These are phyloP conservation scores for Xylaria sp. DNA, from an alignment of 2,329 filamentous ascomycete genomes.

Conservation along the genomic window DNA sequence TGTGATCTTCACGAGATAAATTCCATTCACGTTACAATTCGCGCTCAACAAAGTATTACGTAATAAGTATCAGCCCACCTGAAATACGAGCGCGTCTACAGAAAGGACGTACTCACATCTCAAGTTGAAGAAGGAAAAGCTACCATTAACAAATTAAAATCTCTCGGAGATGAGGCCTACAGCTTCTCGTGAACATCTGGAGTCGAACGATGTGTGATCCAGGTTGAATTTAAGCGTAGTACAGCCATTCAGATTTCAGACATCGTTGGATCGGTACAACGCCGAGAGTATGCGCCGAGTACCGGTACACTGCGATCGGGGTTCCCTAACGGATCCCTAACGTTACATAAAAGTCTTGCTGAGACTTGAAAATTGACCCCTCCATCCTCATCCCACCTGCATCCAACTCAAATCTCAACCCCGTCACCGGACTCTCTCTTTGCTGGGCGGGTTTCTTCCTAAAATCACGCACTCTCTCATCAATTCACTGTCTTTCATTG, in stretches of 20 bases:
- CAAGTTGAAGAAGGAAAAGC: too few relatives aligned
- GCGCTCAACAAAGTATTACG: too few relatives aligned
- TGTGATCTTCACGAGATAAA: too few relatives aligned
- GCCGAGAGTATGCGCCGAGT: not conserved
- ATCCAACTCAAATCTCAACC: constrained; percentile 25
- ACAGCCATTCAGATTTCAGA: not conserved
- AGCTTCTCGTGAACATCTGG: not conserved
- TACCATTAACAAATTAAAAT: too few relatives aligned
- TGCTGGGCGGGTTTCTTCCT: constrained; percentile 8
- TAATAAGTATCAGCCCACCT: too few relatives aligned
- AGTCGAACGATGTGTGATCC: not conserved
- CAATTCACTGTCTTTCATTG: not conserved
- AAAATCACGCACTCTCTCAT: constrained; percentile 32
- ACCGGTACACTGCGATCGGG: not conserved
- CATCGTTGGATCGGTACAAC: not conserved
- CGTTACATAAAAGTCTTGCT: not conserved
- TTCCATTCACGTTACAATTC: too few relatives aligned
- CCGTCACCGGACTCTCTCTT: constrained; percentile 4
- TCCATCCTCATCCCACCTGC: constrained; percentile 19
- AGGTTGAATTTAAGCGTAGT: not conserved
- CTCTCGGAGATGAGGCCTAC: too few relatives aligned
- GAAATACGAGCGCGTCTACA: too few relatives aligned
- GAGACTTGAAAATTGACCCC: not conserved
- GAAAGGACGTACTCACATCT: too few relatives aligned
- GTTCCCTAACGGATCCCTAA: not conserved